A percentile compares a stretch with the other conserved stretches of the same genome.
Conservation (phyloP, 2,329 filamentous ascomycete genomes). For the Gliomastix tumulicola region DNA sequence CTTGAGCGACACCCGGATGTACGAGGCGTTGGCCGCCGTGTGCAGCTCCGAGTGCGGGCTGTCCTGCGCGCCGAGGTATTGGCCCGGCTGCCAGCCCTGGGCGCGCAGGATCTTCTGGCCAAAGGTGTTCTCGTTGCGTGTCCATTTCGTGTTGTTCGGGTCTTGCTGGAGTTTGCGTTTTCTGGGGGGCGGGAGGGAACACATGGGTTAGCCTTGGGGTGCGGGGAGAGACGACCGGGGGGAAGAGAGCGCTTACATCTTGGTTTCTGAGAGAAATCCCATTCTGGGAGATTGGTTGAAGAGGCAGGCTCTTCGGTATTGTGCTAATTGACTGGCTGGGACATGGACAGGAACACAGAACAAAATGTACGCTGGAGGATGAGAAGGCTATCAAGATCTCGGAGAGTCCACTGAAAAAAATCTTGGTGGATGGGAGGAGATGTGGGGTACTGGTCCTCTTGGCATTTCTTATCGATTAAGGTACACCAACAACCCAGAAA, state of each 20-base stretch:
- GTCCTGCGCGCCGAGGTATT: constrained; percentile 71
- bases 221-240: background rate
- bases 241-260: constrained; percentile 15
- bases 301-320: background rate
- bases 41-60: constrained; percentile 69
- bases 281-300: constrained; percentile 13
- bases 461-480: too few species aligned
- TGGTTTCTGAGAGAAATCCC: constrained; percentile 27
- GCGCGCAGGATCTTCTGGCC: constrained; percentile 83
- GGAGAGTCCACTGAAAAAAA: too few species aligned
- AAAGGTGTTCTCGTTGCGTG: constrained; percentile 71
- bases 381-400: too few species aligned
- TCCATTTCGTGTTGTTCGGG: constrained; percentile 95
- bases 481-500: too few species aligned
- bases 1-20: constrained; percentile 79
- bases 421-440: too few species aligned
- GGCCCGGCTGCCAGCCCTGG: constrained; percentile 87
- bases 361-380: too few species aligned
- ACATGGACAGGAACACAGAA: too few species aligned
- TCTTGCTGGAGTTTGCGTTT: constrained; percentile 72
- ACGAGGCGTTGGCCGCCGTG: constrained; percentile 73
- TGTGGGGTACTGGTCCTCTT: too few species aligned
- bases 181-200: constrained; percentile 11
- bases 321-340: too few species aligned
- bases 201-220: background rate